A percentile compares a stretch with the other conserved stretches of the same genome.
Conservation (phyloP, 305 asterid genomes). For the Fraxinus floribunda region DNA sequence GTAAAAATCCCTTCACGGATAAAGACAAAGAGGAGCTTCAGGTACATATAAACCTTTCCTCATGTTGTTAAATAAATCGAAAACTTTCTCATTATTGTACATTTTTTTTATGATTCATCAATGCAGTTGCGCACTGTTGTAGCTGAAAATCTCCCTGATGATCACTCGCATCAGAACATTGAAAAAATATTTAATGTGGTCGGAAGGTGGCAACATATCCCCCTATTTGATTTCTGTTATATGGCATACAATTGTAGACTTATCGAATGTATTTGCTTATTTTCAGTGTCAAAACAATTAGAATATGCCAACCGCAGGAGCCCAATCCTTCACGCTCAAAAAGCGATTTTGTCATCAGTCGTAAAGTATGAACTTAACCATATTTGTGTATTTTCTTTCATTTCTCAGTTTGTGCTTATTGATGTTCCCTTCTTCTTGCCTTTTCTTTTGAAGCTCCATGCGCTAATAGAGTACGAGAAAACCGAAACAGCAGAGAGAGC, state of each 20-base stretch:
- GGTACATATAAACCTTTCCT: constrained; percentile 32
- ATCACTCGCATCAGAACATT: constrained; percentile 94
- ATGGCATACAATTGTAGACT: background rate
- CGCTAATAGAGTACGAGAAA: constrained; percentile 79
- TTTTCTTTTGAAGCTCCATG: constrained; percentile 65
- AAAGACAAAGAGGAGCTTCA: constrained; percentile 89
- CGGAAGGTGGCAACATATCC: constrained; percentile 53
- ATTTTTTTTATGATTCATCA: background rate
- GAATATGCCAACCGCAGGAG: constrained; percentile 95
- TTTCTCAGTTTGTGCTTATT: background rate
- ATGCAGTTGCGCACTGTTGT: constrained; percentile 79
- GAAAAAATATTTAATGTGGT: constrained; percentile 88
- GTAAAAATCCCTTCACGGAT: constrained; percentile 69
- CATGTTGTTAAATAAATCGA: background rate
- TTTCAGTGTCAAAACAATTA: constrained; percentile 72
- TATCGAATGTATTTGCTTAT: background rate
- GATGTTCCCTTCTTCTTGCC: background rate
- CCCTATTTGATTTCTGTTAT: background rate
- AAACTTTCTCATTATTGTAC: background rate
- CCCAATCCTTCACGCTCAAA: constrained; percentile 62
- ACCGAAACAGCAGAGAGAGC: constrained; percentile 86
- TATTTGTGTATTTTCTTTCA: background rate
- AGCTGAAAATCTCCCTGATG: constrained; percentile 90
- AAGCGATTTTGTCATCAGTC: constrained; percentile 72
- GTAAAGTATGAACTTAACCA: constrained; percentile 48